Evolutionary conservation across 805 yeast genomes (phyloP), one percentile per base, ranked within the genome.

Genomic region (Spathaspora arborariae): DNA sequence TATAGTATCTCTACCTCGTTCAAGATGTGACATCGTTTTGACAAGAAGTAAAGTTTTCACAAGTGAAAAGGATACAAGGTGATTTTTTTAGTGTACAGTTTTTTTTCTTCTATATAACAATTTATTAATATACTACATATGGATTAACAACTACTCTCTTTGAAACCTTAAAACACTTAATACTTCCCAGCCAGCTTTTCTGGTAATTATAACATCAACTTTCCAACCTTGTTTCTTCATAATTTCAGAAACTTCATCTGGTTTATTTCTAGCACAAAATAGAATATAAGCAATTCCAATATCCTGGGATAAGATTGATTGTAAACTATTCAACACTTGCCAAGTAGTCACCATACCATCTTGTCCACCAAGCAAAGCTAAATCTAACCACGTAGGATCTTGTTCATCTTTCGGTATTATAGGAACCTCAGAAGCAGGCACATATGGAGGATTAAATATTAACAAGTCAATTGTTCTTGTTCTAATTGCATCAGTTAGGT

Each of bases 101-200:
- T 5, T 24, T 24, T 24, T 24, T 24, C 27, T 24, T 24, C 27
- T 3, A 10, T 9, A 19, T 18, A 9, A 16, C 18, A 33, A 33
- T 13, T n/a, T 15, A 33, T 18, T 9, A 33, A 33, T 33, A 16
- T 13, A 16, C 18, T 16, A 35, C 39, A 16, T n/a, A 9, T 34
- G 8, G 7, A 36, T 36, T 9, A 18, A 19, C 20, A 18, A 2
- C 15, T 41, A 45, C 16, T 46, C 58, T 24, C 11, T 24, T 7
- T 24, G 27, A 56, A 91, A 88, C 51, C 82, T 74, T 65, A 84
- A 81, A 7, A 92, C 84, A 46, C 88, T 79, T 33, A 94, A 70
- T 9, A 85, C 92, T 64, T 94, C 99, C 97, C 98, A 90, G 0
- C 98, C 98, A 1, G 97, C 96, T 57, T 87, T 88, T 45, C 97